Conservation (phyloP, 2,329 filamentous ascomycete species). For the Colletotrichum sidae region DNA sequence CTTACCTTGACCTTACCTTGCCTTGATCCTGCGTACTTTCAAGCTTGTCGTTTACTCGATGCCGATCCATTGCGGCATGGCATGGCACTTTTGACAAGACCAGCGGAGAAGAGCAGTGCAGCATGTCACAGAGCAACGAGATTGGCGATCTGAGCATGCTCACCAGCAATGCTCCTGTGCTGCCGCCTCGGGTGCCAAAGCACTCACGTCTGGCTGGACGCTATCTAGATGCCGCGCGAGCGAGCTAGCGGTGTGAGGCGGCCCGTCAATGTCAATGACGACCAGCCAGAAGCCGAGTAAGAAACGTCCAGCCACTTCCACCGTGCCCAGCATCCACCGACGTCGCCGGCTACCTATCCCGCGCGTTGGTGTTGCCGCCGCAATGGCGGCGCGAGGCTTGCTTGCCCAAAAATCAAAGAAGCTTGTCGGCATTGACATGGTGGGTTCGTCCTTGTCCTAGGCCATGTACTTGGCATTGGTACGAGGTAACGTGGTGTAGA, state of each 20-base stretch:
- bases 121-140: too few species aligned
- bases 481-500: not conserved
- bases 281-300: slow-evolving; percentile 13
- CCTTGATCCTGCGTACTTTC: not conserved
- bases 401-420: not conserved
- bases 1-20: not conserved
- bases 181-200: too few species aligned
- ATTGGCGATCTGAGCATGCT: too few species aligned
- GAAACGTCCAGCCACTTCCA: slow-evolving; percentile 5
- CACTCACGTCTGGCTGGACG: too few species aligned
- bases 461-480: not conserved
- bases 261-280: not conserved
- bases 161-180: too few species aligned
- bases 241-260: too few species aligned
- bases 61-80: too few species aligned
- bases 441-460: slow-evolving; percentile 9
- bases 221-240: too few species aligned
- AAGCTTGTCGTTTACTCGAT: too few species aligned
- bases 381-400: slow-evolving; percentile 15
- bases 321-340: not conserved
- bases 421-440: slow-evolving; percentile 14
- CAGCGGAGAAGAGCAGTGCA: too few species aligned
- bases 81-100: too few species aligned
- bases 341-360: slow-evolving; percentile 1
- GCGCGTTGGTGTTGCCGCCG: slow-evolving; percentile 1